Base-by-base conservation (phyloP, 257 asterid genomes). In the Gentiana straminea region DNA sequence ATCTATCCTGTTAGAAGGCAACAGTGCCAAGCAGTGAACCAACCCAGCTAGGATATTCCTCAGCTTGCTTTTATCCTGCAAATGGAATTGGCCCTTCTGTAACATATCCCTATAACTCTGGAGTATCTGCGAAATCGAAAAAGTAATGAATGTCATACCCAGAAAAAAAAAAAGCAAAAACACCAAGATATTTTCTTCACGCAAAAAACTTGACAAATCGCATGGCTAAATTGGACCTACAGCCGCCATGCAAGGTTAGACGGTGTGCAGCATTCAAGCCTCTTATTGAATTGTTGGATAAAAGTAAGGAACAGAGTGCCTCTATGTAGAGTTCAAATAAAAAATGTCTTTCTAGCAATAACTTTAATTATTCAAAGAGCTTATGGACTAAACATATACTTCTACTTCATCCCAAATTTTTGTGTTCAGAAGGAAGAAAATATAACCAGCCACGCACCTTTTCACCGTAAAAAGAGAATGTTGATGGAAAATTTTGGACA, bases 11-110 rank as follows among this genome's bases (percentile, higher is more conserved):
- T 74, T 73, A 55, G 73, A 69, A 33, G 95, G 83, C 78, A 92
- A 72, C 65, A 92, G 58, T 51, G 79, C 72, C 73, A 92, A 77
- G 86, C 98, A 88, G 68, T 76, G 93, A 51, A 71, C 69, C 69
- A 92, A 65, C 67, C 95, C 97, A 68, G 80, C 58, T 45, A 92
- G 85, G 12, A 73, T 70, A 62, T 62, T 75, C 83, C 80, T 86
- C 60, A 91, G 69, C 72, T 82, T 87, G 73, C 77, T 67, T 76
- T 76, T 89, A 52, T 88, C 97, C 70, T 81, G 93, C 55, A 92
- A 65, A 63, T 66, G 70, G 72, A 83, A 75, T 52, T 75, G 94
- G 73, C 85, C 88, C 78, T 74, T 92, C 69, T 62, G 84, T 58
- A 92, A 59, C 66, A 88, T 70, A 57, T 68, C 83, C 60, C 70